Conservation (phyloP, 2,329 filamentous ascomycete species). For the Apiospora aurea region DNA sequence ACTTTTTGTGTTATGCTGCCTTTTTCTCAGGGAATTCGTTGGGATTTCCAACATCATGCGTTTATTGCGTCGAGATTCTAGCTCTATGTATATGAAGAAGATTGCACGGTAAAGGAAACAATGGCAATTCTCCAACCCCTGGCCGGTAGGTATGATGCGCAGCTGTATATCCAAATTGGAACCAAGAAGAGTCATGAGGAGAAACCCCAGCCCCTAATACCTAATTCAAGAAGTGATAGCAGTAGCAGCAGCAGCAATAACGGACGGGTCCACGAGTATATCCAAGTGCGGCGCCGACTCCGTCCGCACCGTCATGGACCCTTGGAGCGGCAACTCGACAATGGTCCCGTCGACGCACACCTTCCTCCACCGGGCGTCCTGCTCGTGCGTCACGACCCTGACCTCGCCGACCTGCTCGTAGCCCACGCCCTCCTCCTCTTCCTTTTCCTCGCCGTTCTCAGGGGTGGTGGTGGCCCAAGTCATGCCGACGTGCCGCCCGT, state of each 20-base stretch:
- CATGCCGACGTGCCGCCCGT: conserved; percentile 62
- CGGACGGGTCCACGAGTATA: conserved; percentile 50
- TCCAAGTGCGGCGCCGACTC: conserved; percentile 51
- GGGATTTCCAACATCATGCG: too few relatives aligned
- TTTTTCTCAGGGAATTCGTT: not conserved
- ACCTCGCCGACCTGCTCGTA: conserved; percentile 77
- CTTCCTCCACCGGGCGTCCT: conserved; percentile 78
- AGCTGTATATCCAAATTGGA: not conserved
- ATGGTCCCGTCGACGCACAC: conserved; percentile 94
- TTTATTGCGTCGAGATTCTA: not conserved
- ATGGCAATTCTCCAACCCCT: not conserved
- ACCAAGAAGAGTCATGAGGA: not conserved
- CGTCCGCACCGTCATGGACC: conserved; percentile 72
- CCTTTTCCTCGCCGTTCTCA: conserved; percentile 23
- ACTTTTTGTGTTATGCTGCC: not conserved
- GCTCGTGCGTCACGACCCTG: conserved; percentile 70
- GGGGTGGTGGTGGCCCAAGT: conserved; percentile 48
- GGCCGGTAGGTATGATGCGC: not conserved
- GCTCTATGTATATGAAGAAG: not conserved
- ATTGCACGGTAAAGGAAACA: too few relatives aligned
- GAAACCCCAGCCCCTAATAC: not conserved
- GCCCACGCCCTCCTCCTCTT: conserved; percentile 59
- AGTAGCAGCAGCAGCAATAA: not conserved
- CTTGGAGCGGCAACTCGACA: conserved; percentile 73
- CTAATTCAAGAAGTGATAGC: not conserved